Base-by-base conservation (phyloP, 1,284 basidiomycete species). In the Heterobasidion irregulare region DNA sequence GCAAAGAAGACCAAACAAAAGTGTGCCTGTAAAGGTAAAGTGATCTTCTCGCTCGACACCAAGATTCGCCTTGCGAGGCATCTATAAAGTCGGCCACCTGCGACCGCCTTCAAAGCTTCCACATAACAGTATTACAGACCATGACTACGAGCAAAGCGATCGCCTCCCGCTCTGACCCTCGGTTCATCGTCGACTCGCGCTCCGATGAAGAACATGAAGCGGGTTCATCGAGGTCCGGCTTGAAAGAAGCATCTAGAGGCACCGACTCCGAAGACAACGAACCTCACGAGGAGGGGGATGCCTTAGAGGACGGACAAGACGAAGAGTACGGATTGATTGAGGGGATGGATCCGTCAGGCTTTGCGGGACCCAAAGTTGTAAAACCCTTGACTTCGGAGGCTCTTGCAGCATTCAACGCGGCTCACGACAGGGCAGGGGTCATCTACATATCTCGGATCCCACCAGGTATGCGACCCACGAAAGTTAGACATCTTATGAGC, bases 391-490 rank as follows among this genome's bases (percentile, higher is more conserved):
- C 83, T 1, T 75, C 76, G 2, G 85, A 89, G 65, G 86, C 83
- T 7, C 75, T 92, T 43, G 83, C 82, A 47, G 82, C 77, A 12
- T 92, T 85, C 70, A 80, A 84, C 62, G 78, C 78, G 46, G 80
- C 80, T 2, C 85, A 86, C 63, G 81, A 85, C 45, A 76, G 76
- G 34, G 80, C 90, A 43, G 96, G 93, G 0, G 86, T 99, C 57
- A 74, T 99, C 50, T 99, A 98, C 71, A 93, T 99, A 54, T 97
- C 94, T 15, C 81, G 96, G 44, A 89, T 99, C 64, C 97, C 97
- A 1, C 96, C 95, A n/a, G 97, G 95, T 0, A 99, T 99, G 97
- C 92, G 90, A 26, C 95, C 96, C 26, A 81, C 92, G 33, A 99
- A 99, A 72, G 92, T 99, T 44, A 87, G 94, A 57, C 94, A 99